phyloP scores from a whole-genome alignment of 2,329 filamentous ascomycete genomes.

The Neofusicoccum ribis region DNA sequence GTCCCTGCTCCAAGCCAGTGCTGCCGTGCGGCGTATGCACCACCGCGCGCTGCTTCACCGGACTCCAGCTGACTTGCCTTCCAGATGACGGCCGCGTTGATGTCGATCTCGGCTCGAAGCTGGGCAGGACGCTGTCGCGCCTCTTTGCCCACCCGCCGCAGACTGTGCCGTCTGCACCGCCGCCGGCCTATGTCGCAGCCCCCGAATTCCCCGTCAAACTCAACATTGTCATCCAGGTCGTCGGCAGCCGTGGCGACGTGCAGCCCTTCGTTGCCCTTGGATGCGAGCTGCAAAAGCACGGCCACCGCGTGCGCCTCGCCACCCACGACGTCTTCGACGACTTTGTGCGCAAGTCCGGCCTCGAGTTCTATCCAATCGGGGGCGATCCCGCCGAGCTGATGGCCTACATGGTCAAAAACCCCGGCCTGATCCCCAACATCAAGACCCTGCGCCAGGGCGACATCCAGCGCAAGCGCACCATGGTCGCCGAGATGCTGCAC shows the following conservation, averaged over 20 bases:
- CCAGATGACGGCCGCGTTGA: slow-evolving; percentile 28
- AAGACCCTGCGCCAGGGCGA: slow-evolving; percentile 33
- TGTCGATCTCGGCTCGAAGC: slow-evolving; percentile 29
- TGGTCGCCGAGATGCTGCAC: slow-evolving; percentile 33
- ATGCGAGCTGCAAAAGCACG: slow-evolving; percentile 49
- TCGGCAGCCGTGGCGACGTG: slow-evolving; percentile 55
- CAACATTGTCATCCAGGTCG: slow-evolving; percentile 59
- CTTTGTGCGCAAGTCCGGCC: slow-evolving; percentile 53
- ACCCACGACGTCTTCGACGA: slow-evolving; percentile 57
- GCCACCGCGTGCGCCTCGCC: slow-evolving; percentile 58
- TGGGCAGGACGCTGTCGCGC: not conserved
- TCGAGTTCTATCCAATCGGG: slow-evolving; percentile 61
- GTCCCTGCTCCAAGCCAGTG: too few species aligned
- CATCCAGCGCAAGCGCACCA: slow-evolving; percentile 25
- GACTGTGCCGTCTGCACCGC: not conserved
- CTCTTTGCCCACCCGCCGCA: not conserved
- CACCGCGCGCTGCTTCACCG: too few species aligned
- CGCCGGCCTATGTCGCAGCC: too few species aligned
- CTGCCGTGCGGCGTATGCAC: too few species aligned
- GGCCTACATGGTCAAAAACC: slow-evolving; percentile 78
- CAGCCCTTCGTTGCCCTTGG: slow-evolving; percentile 62
- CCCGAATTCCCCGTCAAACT: slow-evolving; percentile 26
- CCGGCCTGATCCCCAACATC: slow-evolving; percentile 55
- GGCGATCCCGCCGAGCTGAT: slow-evolving; percentile 56
- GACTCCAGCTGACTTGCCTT: too few species aligned